Evolutionary conservation across 2,329 filamentous ascomycete species (phyloP).

Genomic region (Didymella pinodella): DNA sequence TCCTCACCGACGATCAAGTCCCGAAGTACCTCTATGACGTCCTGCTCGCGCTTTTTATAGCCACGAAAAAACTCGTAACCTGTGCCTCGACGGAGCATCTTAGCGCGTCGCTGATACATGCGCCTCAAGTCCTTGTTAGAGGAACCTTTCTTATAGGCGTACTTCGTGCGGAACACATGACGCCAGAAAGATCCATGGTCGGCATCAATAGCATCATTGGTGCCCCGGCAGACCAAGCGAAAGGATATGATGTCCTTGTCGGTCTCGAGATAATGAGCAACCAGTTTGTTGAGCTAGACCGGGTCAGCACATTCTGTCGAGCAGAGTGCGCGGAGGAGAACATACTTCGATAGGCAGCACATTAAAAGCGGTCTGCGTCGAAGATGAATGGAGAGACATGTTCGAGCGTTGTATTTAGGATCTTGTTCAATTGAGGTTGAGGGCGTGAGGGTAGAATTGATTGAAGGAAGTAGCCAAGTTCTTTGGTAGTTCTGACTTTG

Average conservation of each 20-base stretch:
- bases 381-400: slow-evolving; percentile 1
- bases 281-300: slow-evolving; percentile 51
- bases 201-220: slow-evolving; percentile 52
- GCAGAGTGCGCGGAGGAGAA: neutral
- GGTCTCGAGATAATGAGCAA: slow-evolving; percentile 48
- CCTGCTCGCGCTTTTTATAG: slow-evolving; percentile 36
- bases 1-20: slow-evolving; percentile 57
- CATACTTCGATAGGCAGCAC: slow-evolving; percentile 45
- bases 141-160: slow-evolving; percentile 44
- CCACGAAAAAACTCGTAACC: slow-evolving; percentile 33
- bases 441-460: neutral
- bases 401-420: neutral
- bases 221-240: slow-evolving; percentile 50
- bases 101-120: slow-evolving; percentile 46
- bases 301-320: neutral
- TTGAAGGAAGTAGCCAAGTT: neutral
- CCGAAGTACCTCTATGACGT: slow-evolving; percentile 50
- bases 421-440: neutral
- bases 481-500: neutral
- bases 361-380: slow-evolving; percentile 37
- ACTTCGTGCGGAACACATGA: slow-evolving; percentile 52
- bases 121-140: slow-evolving; percentile 45
- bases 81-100: slow-evolving; percentile 31
- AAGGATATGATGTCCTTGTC: slow-evolving; percentile 57
- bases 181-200: slow-evolving; percentile 58